phyloP scores from a whole-genome alignment of 352 stramenopile genomes.

The Paralagenidium karlingii region DNA sequence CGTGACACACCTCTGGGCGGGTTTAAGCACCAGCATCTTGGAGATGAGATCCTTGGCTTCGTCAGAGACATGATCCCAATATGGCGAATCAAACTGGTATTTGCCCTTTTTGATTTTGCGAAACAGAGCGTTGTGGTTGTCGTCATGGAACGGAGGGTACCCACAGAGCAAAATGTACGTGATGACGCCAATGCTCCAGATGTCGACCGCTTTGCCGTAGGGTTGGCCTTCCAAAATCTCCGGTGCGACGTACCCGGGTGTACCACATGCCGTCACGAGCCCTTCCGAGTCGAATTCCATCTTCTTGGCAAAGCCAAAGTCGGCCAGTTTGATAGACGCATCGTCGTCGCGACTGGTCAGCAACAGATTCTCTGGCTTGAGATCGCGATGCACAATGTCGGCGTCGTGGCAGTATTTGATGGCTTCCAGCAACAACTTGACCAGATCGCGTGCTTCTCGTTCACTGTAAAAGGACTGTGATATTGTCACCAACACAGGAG shows the following conservation, averaged over 20 bases:
- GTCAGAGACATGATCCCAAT: conserved; percentile 90
- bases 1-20: conserved; percentile 75
- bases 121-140: conserved; percentile 91
- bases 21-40: conserved; percentile 88
- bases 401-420: conserved; percentile 84
- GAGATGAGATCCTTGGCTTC: conserved; percentile 91
- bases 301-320: conserved; percentile 82
- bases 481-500: conserved; percentile 1
- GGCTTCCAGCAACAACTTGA: conserved; percentile 76
- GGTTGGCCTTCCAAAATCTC: conserved; percentile 69
- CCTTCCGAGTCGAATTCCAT: conserved; percentile 61
- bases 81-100: conserved; percentile 93
- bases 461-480: conserved; percentile 82
- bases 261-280: conserved; percentile 67
- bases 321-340: conserved; percentile 73
- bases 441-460: conserved; percentile 72
- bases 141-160: conserved; percentile 83
- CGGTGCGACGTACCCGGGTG: conserved; percentile 69
- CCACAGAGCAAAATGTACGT: conserved; percentile 80
- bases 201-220: conserved; percentile 76
- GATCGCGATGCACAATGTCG: conserved; percentile 73
- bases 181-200: conserved; percentile 87
- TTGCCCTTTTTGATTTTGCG: conserved; percentile 91
- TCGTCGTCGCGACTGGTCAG: conserved; percentile 72
- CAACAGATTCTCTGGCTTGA: conserved; percentile 79